Percentiles rank a stretch among this genome's conserved stretches.
These are phyloP conservation scores for Amanita thiersii DNA, from an alignment of 768 basidiomycete species.

Conservation along the genomic window DNA sequence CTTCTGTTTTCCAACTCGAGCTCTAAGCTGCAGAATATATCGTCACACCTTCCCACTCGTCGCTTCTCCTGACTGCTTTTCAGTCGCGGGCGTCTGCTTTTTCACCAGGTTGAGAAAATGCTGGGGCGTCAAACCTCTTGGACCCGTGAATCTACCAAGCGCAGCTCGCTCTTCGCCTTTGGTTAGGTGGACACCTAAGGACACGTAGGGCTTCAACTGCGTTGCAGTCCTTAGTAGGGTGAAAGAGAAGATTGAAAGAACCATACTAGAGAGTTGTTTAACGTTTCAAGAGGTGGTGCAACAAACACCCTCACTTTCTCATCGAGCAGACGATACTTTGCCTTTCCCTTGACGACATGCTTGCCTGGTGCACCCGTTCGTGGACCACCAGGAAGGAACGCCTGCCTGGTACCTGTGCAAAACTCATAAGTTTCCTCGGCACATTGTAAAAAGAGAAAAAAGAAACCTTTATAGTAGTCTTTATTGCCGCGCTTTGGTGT, in stretches of 20 bases:
- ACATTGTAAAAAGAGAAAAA: neutral
- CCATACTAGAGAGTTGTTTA: slow-evolving; percentile 46
- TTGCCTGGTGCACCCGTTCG: slow-evolving; percentile 86
- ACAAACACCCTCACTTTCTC: slow-evolving; percentile 80
- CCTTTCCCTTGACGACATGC: slow-evolving; percentile 68
- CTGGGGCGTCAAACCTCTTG: slow-evolving; percentile 32
- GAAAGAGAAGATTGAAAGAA: neutral
- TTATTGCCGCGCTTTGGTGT: slow-evolving; percentile 89
- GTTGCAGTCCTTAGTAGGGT: neutral
- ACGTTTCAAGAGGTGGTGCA: slow-evolving; percentile 63
- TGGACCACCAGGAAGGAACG: slow-evolving; percentile 73
- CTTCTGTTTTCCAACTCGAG: no score
- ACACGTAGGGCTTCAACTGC: slow-evolving; percentile 72
- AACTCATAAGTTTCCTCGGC: neutral
- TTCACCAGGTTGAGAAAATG: slow-evolving; percentile 35
- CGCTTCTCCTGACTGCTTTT: no score
- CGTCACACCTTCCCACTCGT: no score
- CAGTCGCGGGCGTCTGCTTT: slow-evolving; percentile 11
- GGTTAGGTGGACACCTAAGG: slow-evolving; percentile 31
- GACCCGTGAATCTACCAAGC: slow-evolving; percentile 28
- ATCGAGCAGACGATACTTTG: slow-evolving; percentile 77
- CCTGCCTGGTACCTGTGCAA: slow-evolving; percentile 71
- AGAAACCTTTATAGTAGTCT: slow-evolving; percentile 92
- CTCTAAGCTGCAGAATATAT: no score
- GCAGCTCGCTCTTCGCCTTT: slow-evolving; percentile 24